These are phyloP conservation scores for Chytriomyces confervae DNA, from an alignment of 192 early-diverging fungal genomes.

Conservation along the genomic window DNA sequence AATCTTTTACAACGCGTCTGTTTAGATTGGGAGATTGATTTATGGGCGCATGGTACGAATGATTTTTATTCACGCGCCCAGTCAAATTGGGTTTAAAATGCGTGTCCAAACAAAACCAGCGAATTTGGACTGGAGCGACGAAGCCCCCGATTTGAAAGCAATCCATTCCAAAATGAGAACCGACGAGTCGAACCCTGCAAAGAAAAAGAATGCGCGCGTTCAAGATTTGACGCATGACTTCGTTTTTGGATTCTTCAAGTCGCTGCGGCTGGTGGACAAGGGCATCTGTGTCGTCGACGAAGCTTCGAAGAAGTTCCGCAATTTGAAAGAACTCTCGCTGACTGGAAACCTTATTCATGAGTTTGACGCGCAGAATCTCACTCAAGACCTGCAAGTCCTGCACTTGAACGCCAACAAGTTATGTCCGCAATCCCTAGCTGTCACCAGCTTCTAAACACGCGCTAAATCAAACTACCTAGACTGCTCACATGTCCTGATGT, in stretches of 20 bases:
- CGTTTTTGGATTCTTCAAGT: slow-evolving; percentile 41
- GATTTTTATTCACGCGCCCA: not conserved
- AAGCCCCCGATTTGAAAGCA: slow-evolving; percentile 30
- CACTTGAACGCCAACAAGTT: slow-evolving; percentile 49
- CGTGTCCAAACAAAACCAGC: slow-evolving; percentile 8
- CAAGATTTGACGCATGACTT: slow-evolving; percentile 37
- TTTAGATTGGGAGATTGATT: slow-evolving; percentile 41
- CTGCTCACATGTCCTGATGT: slow-evolving; percentile 31
- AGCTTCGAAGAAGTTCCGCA: slow-evolving; percentile 6
- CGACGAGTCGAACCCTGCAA: not conserved
- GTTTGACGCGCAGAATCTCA: slow-evolving; percentile 33
- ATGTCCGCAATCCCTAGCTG: not conserved
- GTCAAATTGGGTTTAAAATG: not conserved
- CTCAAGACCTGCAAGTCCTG: slow-evolving; percentile 33
- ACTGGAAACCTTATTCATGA: slow-evolving; percentile 44
- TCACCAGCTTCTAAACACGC: not conserved
- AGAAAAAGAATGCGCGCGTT: not conserved
- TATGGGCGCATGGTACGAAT: slow-evolving; percentile 25
- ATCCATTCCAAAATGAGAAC: slow-evolving; percentile 9
- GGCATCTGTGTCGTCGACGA: slow-evolving; percentile 34
- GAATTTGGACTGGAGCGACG: slow-evolving; percentile 40
- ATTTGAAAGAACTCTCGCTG: slow-evolving; percentile 40
- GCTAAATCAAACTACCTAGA: not conserved
- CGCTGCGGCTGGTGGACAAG: slow-evolving; percentile 34
- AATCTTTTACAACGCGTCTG: not conserved